These are phyloP conservation scores for Podospora bellae-mahoneyi DNA, from an alignment of 495 filamentous ascomycete genomes.

Conservation along the genomic window DNA sequence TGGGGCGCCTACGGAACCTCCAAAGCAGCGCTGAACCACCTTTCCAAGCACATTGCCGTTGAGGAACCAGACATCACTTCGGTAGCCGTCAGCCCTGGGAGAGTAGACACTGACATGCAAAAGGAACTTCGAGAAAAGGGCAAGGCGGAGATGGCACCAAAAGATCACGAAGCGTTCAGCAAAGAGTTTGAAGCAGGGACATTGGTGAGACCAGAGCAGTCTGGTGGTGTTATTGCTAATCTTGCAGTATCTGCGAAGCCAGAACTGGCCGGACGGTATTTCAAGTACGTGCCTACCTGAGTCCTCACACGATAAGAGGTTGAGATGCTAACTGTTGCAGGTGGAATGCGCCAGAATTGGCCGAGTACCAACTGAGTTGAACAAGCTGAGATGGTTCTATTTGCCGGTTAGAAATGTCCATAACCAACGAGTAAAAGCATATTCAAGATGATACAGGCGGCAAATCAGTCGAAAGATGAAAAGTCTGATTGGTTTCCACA, in stretches of 20 bases:
- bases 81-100: constrained; percentile 72
- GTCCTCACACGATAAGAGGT: neutral
- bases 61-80: constrained; percentile 78
- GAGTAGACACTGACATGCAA: constrained; percentile 94
- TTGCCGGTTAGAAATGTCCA: constrained; percentile 16
- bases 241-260: constrained; percentile 57
- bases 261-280: constrained; percentile 69
- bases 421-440: neutral
- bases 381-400: constrained; percentile 5
- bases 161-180: constrained; percentile 66
- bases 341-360: constrained; percentile 67
- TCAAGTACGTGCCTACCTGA: constrained; percentile 50
- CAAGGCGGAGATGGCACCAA: constrained; percentile 55
- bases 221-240: constrained; percentile 80
- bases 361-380: constrained; percentile 53
- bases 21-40: constrained; percentile 86
- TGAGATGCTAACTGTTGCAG: constrained; percentile 51
- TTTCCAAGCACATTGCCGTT: constrained; percentile 64
- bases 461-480: constrained; percentile 94
- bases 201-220: constrained; percentile 76
- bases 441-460: constrained; percentile 11
- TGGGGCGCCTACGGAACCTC: constrained; percentile 81
- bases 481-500: constrained; percentile 79
- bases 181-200: constrained; percentile 61
- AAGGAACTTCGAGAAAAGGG: constrained; percentile 66